phyloP scores from a whole-genome alignment of 2,329 filamentous ascomycete genomes.

The Arthrobotrys iridis region DNA sequence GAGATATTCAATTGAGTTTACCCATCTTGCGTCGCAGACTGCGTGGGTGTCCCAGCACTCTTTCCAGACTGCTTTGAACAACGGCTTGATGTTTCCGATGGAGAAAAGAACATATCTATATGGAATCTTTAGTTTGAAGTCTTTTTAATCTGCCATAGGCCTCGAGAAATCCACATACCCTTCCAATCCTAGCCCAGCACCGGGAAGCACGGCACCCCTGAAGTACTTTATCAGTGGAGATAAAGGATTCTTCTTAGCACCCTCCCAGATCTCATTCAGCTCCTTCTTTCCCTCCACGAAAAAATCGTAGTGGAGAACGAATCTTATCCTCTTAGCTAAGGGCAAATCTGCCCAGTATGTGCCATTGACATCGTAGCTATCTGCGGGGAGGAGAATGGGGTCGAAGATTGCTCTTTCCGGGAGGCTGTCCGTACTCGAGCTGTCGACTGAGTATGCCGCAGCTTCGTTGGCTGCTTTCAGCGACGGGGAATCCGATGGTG shows the following conservation, averaged over 20 bases:
- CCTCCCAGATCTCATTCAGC: constrained; percentile 72
- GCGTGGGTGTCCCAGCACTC: constrained; percentile 76
- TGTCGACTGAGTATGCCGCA: constrained; percentile 36
- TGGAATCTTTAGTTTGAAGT: constrained; percentile 21
- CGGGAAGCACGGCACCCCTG: constrained; percentile 88
- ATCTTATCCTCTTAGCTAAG: constrained; percentile 74
- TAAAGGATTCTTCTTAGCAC: constrained; percentile 87
- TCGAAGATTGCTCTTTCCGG: constrained; percentile 74
- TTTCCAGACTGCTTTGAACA: constrained; percentile 80
- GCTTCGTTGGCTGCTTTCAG: constrained; percentile 37
- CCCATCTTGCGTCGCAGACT: constrained; percentile 81
- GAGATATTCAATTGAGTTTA: constrained; percentile 85
- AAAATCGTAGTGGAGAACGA: constrained; percentile 77
- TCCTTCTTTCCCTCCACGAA: constrained; percentile 72
- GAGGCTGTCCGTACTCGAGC: constrained; percentile 56
- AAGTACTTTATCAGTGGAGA: constrained; percentile 87
- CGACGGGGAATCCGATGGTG: constrained; percentile 16
- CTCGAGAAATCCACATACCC: constrained; percentile 65
- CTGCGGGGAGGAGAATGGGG: constrained; percentile 83
- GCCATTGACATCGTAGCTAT: constrained; percentile 83
- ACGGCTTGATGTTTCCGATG: constrained; percentile 87
- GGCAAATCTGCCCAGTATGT: constrained; percentile 93
- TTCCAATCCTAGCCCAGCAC: constrained; percentile 90
- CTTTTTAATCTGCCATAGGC: no score
- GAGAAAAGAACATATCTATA: constrained; percentile 90